Conservation (phyloP, 2,329 filamentous ascomycete genomes). For the Ophiostoma tasmaniense region DNA sequence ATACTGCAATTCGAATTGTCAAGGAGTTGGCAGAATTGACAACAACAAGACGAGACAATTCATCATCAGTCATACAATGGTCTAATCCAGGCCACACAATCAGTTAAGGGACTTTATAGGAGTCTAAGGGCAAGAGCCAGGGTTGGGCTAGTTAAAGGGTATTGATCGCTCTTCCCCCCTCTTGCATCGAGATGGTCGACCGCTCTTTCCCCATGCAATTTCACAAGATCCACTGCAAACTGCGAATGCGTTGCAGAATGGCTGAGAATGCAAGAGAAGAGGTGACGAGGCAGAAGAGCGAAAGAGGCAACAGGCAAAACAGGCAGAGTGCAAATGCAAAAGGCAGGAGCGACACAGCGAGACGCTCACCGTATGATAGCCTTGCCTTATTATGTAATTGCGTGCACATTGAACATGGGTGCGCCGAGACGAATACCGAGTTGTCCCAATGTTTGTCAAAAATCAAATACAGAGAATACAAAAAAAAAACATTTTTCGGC, state of each 20-base stretch:
- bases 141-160: too few relatives aligned
- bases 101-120: neutral
- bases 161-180: neutral
- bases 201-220: neutral
- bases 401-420: neutral
- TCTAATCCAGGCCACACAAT: neutral
- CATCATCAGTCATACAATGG: neutral
- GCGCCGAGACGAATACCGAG: neutral
- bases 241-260: neutral
- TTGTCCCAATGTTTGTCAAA: neutral
- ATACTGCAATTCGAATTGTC: neutral
- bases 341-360: neutral
- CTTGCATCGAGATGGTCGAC: neutral
- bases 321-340: neutral
- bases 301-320: neutral
- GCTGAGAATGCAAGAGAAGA: neutral
- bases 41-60: neutral
- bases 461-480: neutral
- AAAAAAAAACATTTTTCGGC: neutral
- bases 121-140: too few relatives aligned
- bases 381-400: neutral
- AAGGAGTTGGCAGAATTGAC: neutral
- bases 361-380: neutral
- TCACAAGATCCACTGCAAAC: neutral
- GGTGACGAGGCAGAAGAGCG: neutral